Percentiles rank a stretch among this genome's conserved stretches.
phyloP scores from a whole-genome alignment of 2,329 filamentous ascomycete genomes.

The Alternaria arbusti region DNA sequence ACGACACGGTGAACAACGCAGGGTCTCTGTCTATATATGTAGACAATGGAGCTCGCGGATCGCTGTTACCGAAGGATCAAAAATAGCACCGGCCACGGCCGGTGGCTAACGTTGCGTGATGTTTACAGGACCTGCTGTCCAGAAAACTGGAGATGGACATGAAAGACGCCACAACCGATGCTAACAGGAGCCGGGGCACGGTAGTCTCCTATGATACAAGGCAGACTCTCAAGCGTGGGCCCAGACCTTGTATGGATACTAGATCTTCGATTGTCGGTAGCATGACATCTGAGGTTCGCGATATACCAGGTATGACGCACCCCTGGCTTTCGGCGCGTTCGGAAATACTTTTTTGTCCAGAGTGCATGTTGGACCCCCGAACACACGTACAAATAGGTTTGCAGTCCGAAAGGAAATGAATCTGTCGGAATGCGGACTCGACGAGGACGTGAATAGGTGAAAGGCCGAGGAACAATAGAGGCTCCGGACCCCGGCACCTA shows the following conservation, averaged over 20 bases:
- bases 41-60: slow-evolving; percentile 11
- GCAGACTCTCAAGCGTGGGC: background rate
- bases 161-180: background rate
- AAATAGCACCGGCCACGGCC: slow-evolving; percentile 35
- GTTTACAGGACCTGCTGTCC: slow-evolving; percentile 8
- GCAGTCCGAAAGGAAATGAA: background rate
- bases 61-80: slow-evolving; percentile 17
- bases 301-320: slow-evolving; percentile 1
- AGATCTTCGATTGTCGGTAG: background rate
- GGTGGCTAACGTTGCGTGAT: slow-evolving; percentile 12
- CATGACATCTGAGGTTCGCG: background rate
- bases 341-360: background rate
- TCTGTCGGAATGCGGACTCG: background rate
- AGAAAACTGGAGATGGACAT: slow-evolving; percentile 27
- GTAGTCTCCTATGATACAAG: background rate
- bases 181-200: slow-evolving; percentile 10
- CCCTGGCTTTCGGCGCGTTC: slow-evolving; percentile 16
- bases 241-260: background rate
- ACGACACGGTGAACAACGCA: slow-evolving; percentile 17
- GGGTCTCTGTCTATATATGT: slow-evolving; percentile 26
- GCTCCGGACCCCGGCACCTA: slow-evolving; percentile 19
- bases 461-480: slow-evolving; percentile 25
- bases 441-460: background rate
- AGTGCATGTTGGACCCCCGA: background rate
- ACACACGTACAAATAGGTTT: background rate